Conservation (phyloP, 352 stramenopile species). For the Lagenidium giganteum region DNA sequence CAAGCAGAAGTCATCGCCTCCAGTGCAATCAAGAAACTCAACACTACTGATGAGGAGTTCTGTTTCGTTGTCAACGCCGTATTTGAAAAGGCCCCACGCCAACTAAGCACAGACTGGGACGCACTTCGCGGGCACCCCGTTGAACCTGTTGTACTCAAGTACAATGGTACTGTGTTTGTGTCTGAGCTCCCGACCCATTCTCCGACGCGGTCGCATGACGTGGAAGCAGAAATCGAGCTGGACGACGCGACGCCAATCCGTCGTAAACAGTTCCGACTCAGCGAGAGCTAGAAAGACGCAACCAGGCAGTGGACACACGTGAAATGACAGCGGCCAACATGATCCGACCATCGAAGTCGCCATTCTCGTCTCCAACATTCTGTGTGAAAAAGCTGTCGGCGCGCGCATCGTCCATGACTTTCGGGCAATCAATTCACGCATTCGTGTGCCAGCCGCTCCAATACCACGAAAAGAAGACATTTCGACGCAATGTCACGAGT, state of each 20-base stretch:
- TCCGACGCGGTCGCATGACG: neutral
- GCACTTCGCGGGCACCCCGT: too few species aligned
- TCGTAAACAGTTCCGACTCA: slow-evolving; percentile 1
- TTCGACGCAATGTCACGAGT: slow-evolving; percentile 11
- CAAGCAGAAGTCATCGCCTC: too few species aligned
- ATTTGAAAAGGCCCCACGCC: too few species aligned
- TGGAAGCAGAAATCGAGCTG: neutral
- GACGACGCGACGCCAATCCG: neutral
- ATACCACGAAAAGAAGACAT: slow-evolving; percentile 18
- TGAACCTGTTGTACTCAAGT: neutral
- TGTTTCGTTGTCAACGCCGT: too few species aligned
- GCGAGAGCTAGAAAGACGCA: neutral
- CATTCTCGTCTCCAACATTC: slow-evolving; percentile 13
- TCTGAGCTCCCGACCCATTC: neutral
- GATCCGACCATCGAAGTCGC: slow-evolving; percentile 11
- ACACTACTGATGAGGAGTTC: too few species aligned
- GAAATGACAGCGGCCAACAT: slow-evolving; percentile 2
- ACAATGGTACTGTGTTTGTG: neutral
- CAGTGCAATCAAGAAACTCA: too few species aligned
- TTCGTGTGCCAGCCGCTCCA: slow-evolving; percentile 1
- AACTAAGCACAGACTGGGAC: too few species aligned
- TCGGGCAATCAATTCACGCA: neutral
- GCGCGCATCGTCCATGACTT: slow-evolving; percentile 25
- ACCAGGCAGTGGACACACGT: too few species aligned
- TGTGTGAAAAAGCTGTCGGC: slow-evolving; percentile 17